A percentile compares a stretch with the other conserved stretches of the same genome.
Evolutionary conservation across 805 yeast genomes (phyloP).

Genomic region (Kazachstania martiniae): DNA sequence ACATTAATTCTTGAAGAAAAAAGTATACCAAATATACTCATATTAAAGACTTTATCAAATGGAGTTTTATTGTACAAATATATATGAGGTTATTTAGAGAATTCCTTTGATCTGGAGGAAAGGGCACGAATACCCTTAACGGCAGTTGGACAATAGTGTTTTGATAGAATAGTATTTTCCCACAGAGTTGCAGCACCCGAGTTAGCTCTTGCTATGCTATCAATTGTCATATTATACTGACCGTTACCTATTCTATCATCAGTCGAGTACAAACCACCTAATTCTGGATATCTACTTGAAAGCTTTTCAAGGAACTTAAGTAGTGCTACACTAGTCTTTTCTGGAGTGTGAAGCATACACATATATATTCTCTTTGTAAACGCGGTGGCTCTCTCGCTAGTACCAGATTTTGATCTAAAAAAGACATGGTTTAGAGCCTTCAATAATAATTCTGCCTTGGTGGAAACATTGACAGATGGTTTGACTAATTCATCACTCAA

Average conservation of each 20-base stretch:
- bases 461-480: constrained; percentile 76
- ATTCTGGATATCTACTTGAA: constrained; percentile 55
- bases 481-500: constrained; percentile 36
- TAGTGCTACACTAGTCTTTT: constrained; percentile 70
- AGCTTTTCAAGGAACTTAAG: constrained; percentile 72
- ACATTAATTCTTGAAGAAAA: no score
- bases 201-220: constrained; percentile 64
- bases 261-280: constrained; percentile 70
- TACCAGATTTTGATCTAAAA: constrained; percentile 61
- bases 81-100: constrained; percentile 6
- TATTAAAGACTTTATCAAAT: no score
- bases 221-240: constrained; percentile 50
- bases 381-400: constrained; percentile 58
- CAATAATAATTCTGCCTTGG: constrained; percentile 76
- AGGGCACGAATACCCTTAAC: constrained; percentile 48
- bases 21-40: no score
- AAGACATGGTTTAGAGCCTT: constrained; percentile 73
- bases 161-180: constrained; percentile 71
- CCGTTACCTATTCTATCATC: constrained; percentile 87
- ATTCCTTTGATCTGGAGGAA: constrained; percentile 27
- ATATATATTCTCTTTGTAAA: constrained; percentile 74
- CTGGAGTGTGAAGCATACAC: constrained; percentile 66
- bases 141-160: constrained; percentile 79
- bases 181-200: constrained; percentile 84
- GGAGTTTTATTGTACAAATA: neutral